These are phyloP conservation scores for Volvox reticuliferus DNA, from an alignment of 139 green algal species.

Conservation along the genomic window DNA sequence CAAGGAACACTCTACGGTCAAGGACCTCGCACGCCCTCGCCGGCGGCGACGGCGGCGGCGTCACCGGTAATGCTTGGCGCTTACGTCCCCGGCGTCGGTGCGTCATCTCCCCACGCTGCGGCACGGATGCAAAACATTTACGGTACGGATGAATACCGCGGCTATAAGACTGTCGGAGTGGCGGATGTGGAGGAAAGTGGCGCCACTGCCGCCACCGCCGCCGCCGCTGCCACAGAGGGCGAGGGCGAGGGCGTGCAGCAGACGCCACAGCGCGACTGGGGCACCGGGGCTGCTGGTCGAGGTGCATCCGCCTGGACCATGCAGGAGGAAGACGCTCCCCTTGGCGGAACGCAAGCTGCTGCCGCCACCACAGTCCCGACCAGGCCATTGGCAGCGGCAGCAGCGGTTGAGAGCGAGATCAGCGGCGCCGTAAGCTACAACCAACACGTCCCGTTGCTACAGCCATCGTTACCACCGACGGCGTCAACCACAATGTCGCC, in stretches of 20 bases:
- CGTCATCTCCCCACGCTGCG: neutral
- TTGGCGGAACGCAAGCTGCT: neutral
- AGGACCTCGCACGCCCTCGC: too few species aligned
- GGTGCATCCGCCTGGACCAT: neutral
- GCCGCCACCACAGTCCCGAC: neutral
- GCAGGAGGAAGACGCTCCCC: neutral
- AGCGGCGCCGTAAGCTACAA: neutral
- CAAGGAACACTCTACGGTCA: neutral
- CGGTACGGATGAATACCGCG: neutral
- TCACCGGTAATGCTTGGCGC: neutral
- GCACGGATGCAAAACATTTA: neutral
- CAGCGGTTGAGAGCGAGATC: neutral
- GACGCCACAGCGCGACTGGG: too few species aligned
- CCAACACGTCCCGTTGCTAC: neutral
- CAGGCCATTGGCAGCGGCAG: neutral
- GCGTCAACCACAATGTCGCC: neutral
- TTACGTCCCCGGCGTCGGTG: neutral
- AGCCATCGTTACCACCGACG: neutral
- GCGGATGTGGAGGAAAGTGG: neutral
- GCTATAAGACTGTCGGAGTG: slow-evolving; percentile 2
- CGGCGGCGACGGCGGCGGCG: neutral
- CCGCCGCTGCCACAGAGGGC: neutral
- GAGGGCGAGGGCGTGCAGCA: neutral
- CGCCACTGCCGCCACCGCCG: neutral
- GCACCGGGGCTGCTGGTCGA: neutral